These are phyloP conservation scores for Alternaria conjuncta DNA, from an alignment of 2,329 filamentous ascomycete species.

Conservation along the genomic window DNA sequence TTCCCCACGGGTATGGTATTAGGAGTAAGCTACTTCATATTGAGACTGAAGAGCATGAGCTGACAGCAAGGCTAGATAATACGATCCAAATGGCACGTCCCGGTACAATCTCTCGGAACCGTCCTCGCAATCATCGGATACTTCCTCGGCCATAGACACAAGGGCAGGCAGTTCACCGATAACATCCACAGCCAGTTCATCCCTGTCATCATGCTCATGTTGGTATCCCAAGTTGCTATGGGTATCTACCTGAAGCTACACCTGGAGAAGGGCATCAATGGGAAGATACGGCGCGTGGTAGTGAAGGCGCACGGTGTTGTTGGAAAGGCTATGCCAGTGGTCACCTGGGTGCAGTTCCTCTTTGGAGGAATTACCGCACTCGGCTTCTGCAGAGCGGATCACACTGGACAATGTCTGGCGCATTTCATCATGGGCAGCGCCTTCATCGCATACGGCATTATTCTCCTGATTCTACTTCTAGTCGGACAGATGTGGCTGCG, in stretches of 20 bases:
- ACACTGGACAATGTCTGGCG: constrained; percentile 88
- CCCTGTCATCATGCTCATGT: constrained; percentile 77
- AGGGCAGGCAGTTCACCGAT: constrained; percentile 79
- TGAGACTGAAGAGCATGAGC: neutral
- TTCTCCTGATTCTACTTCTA: constrained; percentile 83
- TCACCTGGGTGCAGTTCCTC: constrained; percentile 91
- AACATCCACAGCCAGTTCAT: constrained; percentile 81
- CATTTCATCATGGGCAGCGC: constrained; percentile 99
- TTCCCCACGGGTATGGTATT: constrained; percentile 96
- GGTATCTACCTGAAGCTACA: constrained; percentile 91
- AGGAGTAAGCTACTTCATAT: constrained; percentile 65
- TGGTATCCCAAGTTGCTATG: constrained; percentile 77
- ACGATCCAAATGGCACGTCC: constrained; percentile 93
- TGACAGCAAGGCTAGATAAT: constrained; percentile 67
- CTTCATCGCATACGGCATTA: constrained; percentile 91
- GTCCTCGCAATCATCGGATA: constrained; percentile 81
- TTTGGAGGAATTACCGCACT: constrained; percentile 93
- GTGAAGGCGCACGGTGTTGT: constrained; percentile 78
- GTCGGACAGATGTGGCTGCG: constrained; percentile 89
- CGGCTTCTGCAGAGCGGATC: constrained; percentile 91
- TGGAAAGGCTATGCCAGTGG: constrained; percentile 85
- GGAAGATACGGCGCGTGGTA: constrained; percentile 73
- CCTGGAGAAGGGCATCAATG: constrained; percentile 82
- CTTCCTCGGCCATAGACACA: constrained; percentile 89
- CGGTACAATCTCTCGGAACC: constrained; percentile 78